Conservation (phyloP, 208 protist genomes). For the Balamuthia mandrillaris region DNA sequence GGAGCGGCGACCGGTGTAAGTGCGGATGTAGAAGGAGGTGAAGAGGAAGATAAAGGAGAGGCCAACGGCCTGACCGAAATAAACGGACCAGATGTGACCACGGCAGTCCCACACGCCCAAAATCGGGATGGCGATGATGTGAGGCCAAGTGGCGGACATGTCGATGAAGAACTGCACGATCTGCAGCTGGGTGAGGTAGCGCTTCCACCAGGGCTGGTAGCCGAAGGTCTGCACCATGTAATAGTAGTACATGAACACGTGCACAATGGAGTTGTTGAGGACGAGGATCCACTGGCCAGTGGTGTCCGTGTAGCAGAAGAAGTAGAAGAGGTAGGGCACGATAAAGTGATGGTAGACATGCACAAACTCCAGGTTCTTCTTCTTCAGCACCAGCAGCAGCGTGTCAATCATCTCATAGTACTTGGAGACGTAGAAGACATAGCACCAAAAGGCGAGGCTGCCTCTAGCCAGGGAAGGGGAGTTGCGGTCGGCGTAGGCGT, state of each 20-base stretch:
- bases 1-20: constrained; percentile 13
- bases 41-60: constrained; percentile 58
- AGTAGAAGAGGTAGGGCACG: constrained; percentile 49
- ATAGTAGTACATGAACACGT: constrained; percentile 64
- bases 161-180: constrained; percentile 53
- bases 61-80: constrained; percentile 24
- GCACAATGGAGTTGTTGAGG: constrained; percentile 46
- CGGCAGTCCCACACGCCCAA: background rate
- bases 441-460: background rate
- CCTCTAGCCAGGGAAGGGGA: background rate
- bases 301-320: background rate
- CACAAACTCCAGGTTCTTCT: constrained; percentile 46
- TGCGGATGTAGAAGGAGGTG: constrained; percentile 39
- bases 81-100: background rate
- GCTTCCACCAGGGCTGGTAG: constrained; percentile 39
- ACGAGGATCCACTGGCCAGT: background rate
- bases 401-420: constrained; percentile 65
- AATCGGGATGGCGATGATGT: background rate
- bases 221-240: constrained; percentile 42
- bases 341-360: constrained; percentile 61
- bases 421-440: constrained; percentile 52
- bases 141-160: constrained; percentile 25
- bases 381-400: constrained; percentile 48
- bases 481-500: background rate
- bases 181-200: constrained; percentile 47